phyloP scores from a whole-genome alignment of 2,329 filamentous ascomycete species.

The Colletotrichum sp. region DNA sequence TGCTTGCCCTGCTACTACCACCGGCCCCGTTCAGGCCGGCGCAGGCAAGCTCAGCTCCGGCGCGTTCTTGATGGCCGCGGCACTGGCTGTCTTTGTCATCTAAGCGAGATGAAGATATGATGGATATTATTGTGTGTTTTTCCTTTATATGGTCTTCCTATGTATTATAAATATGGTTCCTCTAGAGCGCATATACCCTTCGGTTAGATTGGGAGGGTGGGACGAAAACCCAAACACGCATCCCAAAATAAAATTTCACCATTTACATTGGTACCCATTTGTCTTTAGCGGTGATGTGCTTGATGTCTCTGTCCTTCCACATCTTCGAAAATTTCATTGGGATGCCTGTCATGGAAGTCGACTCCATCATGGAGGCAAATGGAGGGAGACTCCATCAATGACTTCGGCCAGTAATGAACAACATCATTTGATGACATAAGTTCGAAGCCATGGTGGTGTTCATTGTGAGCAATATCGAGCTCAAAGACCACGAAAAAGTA shows the following conservation, averaged over 20 bases:
- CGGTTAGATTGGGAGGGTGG: neutral
- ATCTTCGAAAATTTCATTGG: no score
- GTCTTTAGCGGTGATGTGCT: neutral
- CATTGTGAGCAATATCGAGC: no score
- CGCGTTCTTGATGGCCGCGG: neutral
- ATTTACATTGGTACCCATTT: neutral
- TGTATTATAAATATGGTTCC: neutral
- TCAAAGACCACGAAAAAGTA: no score
- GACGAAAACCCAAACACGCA: neutral
- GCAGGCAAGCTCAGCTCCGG: slow-evolving; percentile 1
- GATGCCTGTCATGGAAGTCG: neutral
- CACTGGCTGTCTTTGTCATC: neutral
- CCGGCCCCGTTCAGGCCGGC: slow-evolving; percentile 9
- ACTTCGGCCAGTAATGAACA: no score
- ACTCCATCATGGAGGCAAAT: neutral
- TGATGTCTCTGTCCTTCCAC: neutral
- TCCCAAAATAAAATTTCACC: neutral
- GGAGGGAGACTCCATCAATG: rapidly evolving
- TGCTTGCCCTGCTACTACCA: slow-evolving; percentile 12
- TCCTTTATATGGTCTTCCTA: neutral
- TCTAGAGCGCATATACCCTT: slow-evolving; percentile 14
- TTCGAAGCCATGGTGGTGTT: no score
- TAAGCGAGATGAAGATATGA: neutral
- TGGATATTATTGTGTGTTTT: neutral
- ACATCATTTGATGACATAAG: no score